Base-by-base conservation (phyloP, 2,329 filamentous ascomycete species). In the Xylariomycetidae sp. region DNA sequence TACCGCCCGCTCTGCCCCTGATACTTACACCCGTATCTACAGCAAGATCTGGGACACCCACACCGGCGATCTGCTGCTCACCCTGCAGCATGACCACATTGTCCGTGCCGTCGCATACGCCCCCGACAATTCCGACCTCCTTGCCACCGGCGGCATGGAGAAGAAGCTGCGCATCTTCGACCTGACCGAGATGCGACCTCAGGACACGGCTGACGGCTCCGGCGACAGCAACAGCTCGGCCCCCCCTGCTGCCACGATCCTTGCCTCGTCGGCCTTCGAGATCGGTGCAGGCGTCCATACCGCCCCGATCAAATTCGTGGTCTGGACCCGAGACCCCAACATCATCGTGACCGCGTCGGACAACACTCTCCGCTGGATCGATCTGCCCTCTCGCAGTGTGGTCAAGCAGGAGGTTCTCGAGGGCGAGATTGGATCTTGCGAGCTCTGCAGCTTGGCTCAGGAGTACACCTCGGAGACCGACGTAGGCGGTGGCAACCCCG, bases 1-100 rank as follows among this genome's bases (percentile, higher is more conserved):
- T 36, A 16, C 25, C 13, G 7, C 13, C n/a, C n/a, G n/a, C n/a
- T n/a, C n/a, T n/a, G n/a, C n/a, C n/a, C n/a, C n/a, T n/a, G n/a
- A n/a, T n/a, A n/a, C n/a, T n/a, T n/a, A n/a, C n/a, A 39, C 20
- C 3, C 14, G 25, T 24, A 19, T 24, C 6, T 40, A 43, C 45
- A 93, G 87, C 30, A 95, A 93, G 61, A 82, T 98, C 32, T 98
- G 93, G 92, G 88, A 98, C 53, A 95, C 92, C 1, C 85, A 93
- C 53, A 92, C 85, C 1, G 93, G 93, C 50, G 89, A 95, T 64
- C 79, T 85, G 30, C 72, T 94, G 25, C 83, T 84, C 53, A 89
- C 86, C 4, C 74, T 98, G 22, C 80, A 90, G 54, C 92, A 98
- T 60, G 79, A 88, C 44, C 92, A 98, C 60, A 95, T 98, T 45